A percentile compares a stretch with the other conserved stretches of the same genome.
Conservation (phyloP, 2,329 filamentous ascomycete species). For the Fusarium sp. region DNA sequence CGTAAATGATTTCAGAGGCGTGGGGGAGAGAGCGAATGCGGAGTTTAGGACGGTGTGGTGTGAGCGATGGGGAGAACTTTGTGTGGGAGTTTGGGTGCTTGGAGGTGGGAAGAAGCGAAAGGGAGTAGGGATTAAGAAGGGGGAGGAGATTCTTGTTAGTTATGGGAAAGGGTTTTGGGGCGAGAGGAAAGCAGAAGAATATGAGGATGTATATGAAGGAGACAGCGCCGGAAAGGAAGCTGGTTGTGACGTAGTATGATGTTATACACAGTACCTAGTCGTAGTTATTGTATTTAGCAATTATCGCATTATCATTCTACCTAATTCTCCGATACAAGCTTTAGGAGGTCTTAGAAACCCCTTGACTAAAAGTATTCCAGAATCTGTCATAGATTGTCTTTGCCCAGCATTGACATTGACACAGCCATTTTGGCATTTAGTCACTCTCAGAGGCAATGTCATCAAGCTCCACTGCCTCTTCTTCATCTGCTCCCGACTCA, state of each 20-base stretch:
- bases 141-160: constrained; percentile 74
- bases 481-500: neutral
- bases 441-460: neutral
- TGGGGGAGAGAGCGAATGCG: constrained; percentile 65
- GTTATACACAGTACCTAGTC: neutral
- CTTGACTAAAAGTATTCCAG: neutral
- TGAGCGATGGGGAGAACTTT: constrained; percentile 61
- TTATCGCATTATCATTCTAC: neutral
- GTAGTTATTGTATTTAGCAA: neutral
- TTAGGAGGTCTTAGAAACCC: neutral
- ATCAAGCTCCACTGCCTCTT: neutral
- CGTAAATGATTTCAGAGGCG: constrained; percentile 75
- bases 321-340: too few species aligned
- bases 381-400: neutral
- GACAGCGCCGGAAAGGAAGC: neutral
- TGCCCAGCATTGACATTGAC: too few species aligned
- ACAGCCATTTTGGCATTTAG: neutral
- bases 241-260: constrained; percentile 1
- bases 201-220: constrained; percentile 15
- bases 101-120: constrained; percentile 39
- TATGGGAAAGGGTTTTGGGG: constrained; percentile 77
- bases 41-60: constrained; percentile 73
- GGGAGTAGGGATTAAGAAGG: constrained; percentile 62
- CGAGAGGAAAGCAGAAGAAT: constrained; percentile 50
- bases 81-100: constrained; percentile 70